Evolutionary conservation across 208 protist species (phyloP).

Genomic region (Jaenimonas drosophilae): DNA sequence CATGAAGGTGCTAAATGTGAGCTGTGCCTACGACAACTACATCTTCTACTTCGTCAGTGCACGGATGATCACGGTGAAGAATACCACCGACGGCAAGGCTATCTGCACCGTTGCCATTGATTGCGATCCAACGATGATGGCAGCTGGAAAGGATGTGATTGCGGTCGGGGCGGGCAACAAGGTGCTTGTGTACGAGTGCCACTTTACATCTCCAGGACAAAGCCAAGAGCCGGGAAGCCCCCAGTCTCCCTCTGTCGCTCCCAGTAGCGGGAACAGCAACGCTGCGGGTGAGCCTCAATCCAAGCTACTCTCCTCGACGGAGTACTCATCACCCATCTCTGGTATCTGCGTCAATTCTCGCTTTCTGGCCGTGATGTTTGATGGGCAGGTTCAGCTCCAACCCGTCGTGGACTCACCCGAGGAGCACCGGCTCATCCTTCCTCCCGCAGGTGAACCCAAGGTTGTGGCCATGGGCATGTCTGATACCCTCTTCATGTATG

Average conservation of each 20-base stretch:
- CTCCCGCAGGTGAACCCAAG: conserved; percentile 31
- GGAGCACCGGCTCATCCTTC: conserved; percentile 29
- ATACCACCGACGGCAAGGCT: conserved; percentile 51
- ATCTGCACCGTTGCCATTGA: conserved; percentile 67
- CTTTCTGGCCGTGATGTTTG: conserved; percentile 81
- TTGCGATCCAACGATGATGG: conserved; percentile 82
- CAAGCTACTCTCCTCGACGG: conserved; percentile 37
- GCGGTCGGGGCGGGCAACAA: conserved; percentile 75
- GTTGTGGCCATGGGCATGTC: conserved; percentile 85
- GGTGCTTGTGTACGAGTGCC: conserved; percentile 83
- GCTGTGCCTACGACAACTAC: conserved; percentile 45
- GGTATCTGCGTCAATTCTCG: conserved; percentile 63
- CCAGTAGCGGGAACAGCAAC: too few relatives aligned
- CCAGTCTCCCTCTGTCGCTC: too few relatives aligned
- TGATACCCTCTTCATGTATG: conserved; percentile 91
- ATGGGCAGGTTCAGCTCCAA: conserved; percentile 80
- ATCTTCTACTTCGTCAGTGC: conserved; percentile 84
- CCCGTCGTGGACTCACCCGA: conserved; percentile 47
- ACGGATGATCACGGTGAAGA: conserved; percentile 76
- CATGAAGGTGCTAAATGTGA: conserved; percentile 73
- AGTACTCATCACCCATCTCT: conserved; percentile 67
- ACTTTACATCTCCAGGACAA: conserved; percentile 39
- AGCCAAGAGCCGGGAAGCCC: too few relatives aligned
- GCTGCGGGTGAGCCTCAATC: conserved; percentile 16
- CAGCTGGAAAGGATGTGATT: conserved; percentile 70